Conservation (phyloP, 495 filamentous ascomycete genomes). For the Geopyxis carbonaria region DNA sequence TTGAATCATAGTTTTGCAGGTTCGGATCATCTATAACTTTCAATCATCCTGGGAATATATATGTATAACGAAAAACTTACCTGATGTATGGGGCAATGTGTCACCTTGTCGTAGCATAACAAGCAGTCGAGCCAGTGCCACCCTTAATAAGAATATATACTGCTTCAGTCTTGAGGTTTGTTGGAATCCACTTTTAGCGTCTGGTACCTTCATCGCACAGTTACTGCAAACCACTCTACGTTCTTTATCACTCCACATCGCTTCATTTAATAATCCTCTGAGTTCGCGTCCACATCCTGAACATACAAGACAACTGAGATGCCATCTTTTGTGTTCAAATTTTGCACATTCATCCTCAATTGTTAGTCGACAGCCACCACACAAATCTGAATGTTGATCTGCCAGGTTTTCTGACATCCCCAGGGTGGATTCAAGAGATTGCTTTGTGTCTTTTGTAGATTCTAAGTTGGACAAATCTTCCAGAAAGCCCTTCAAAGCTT, state of each 20-base stretch:
- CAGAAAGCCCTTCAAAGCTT: conserved; percentile 66
- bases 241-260: conserved; percentile 41
- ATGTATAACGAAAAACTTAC: conserved; percentile 29
- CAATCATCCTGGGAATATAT: not conserved
- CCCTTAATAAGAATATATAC: conserved; percentile 80
- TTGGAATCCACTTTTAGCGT: conserved; percentile 38
- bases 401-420: conserved; percentile 52
- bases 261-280: conserved; percentile 42
- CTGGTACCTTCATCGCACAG: conserved; percentile 40
- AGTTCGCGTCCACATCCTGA: conserved; percentile 57
- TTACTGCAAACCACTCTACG: conserved; percentile 51
- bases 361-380: conserved; percentile 58
- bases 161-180: conserved; percentile 71
- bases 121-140: conserved; percentile 78
- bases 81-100: conserved; percentile 55
- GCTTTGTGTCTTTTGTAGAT: conserved; percentile 48
- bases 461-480: conserved; percentile 62
- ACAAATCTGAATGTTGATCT: conserved; percentile 68
- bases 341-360: conserved; percentile 86
- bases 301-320: conserved; percentile 63
- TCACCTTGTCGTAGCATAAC: conserved; percentile 70
- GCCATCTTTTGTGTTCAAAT: conserved; percentile 59
- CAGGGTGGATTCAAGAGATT: conserved; percentile 52
- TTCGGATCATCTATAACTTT: conserved; percentile 52
- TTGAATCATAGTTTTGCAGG: conserved; percentile 46